These are phyloP conservation scores for Loxodes magnus DNA, from an alignment of 73 alveolate genomes.

Conservation along the genomic window DNA sequence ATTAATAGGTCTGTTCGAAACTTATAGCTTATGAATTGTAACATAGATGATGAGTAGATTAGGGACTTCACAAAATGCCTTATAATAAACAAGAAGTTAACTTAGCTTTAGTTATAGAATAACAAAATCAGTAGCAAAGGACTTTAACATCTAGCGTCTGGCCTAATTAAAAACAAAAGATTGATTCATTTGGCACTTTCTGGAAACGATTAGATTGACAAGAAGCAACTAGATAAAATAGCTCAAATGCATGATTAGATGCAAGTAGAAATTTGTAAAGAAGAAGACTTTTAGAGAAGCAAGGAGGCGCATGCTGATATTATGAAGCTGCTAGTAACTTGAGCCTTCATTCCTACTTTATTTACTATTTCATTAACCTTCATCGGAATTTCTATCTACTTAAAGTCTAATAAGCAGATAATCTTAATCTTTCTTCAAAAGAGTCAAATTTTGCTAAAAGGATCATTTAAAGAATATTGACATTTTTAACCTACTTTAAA, in stretches of 20 bases:
- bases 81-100: neutral
- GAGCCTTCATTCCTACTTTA: too few species aligned
- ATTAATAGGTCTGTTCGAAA: neutral
- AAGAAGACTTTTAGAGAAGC: constrained; percentile 14
- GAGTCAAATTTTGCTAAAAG: too few species aligned
- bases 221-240: neutral
- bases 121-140: constrained; percentile 4
- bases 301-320: too few species aligned
- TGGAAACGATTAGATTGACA: neutral
- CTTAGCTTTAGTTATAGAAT: neutral
- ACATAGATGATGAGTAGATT: neutral
- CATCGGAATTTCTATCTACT: too few species aligned
- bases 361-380: too few species aligned
- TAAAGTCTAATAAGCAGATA: too few species aligned
- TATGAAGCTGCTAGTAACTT: too few species aligned
- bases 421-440: too few species aligned
- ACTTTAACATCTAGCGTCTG: neutral
- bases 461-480: too few species aligned
- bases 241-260: neutral
- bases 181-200: constrained; percentile 4
- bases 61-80: neutral
- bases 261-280: constrained; percentile 4
- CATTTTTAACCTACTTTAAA: too few species aligned
- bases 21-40: neutral
- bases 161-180: neutral